Evolutionary conservation across 352 stramenopile genomes (phyloP), one percentile per base, ranked within the genome.

Genomic region (Phytophthora syringae): DNA sequence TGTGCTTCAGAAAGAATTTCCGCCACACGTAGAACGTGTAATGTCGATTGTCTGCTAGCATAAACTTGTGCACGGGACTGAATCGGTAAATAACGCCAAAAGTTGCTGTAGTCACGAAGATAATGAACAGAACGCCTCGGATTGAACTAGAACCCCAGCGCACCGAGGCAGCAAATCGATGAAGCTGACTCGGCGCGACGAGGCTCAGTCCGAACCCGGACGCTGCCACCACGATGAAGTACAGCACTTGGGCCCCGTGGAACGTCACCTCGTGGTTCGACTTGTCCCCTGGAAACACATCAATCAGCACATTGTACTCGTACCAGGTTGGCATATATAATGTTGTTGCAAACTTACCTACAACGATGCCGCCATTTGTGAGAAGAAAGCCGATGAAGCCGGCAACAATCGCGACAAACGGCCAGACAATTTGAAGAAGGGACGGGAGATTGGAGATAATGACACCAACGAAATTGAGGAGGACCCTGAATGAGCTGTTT

Each of bases 11-110:
- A 50, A 94, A 96, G 44, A 97, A 88, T 60, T 92, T 93, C 15
- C 83, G 71, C 92, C 92, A 98, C 20, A 97, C 36, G 72, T 98
- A 97, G 57, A 98, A 98, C 9, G 87, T 96, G 65, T 96, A 97
- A 67, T 98, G 91, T 7, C 92, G 86, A 58, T 98, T 98, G 74
- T 98, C 92, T 30, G 88, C 85, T 47, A 97, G 74, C 74, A 97
- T 81, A 53, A 98, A 98, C 57, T 90, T 91, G 72, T 98, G 91
- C 25, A 93, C 83, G 9, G 87, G 72, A 36, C 87, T 97, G 55
- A 86, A 88, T 44, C 74, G 65, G 24, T 79, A 72, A 53, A 92
- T 86, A n/a, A 76, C 66, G 7, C 65, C 42, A 13, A 90, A 5
- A 24, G 77, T 73, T 2, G 54, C 34, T 30, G 58, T 25, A 20